These are phyloP conservation scores for Hypomontagnella submonticulosa DNA, from an alignment of 495 filamentous ascomycete species.

Conservation along the genomic window DNA sequence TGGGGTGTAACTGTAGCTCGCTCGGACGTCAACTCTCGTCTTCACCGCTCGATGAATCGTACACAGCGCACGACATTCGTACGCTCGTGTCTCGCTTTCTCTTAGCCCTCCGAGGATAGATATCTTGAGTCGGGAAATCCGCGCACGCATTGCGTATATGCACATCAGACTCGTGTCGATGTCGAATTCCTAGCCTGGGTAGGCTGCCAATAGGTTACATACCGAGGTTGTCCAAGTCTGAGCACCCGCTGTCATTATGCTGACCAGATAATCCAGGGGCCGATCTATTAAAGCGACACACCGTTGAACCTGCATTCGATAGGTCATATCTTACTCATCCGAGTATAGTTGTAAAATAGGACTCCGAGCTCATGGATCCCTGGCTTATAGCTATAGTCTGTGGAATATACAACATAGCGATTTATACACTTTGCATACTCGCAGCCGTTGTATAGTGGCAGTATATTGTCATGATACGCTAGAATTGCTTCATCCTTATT, in stretches of 20 bases:
- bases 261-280: constrained; percentile 28
- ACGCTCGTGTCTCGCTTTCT: not conserved
- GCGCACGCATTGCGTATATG: no score
- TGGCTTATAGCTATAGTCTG: no score
- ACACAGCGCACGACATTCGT: constrained; percentile 1
- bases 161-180: not conserved
- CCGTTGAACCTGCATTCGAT: no score
- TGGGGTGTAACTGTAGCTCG: no score
- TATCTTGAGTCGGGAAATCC: not conserved
- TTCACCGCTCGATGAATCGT: constrained; percentile 15
- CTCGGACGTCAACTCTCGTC: not conserved
- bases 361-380: no score
- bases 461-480: no score
- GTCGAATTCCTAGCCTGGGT: not conserved
- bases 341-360: no score
- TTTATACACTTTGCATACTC: no score
- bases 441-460: no score
- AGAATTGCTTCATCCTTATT: no score
- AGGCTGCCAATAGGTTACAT: constrained; percentile 25
- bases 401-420: no score
- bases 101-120: not conserved
- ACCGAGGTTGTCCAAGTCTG: constrained; percentile 22
- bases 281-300: constrained; percentile 17
- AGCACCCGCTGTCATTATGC: constrained; percentile 23
- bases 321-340: no score